Conservation (phyloP, 306 rosid genomes). For the Gynostemma pentaphyllum region DNA sequence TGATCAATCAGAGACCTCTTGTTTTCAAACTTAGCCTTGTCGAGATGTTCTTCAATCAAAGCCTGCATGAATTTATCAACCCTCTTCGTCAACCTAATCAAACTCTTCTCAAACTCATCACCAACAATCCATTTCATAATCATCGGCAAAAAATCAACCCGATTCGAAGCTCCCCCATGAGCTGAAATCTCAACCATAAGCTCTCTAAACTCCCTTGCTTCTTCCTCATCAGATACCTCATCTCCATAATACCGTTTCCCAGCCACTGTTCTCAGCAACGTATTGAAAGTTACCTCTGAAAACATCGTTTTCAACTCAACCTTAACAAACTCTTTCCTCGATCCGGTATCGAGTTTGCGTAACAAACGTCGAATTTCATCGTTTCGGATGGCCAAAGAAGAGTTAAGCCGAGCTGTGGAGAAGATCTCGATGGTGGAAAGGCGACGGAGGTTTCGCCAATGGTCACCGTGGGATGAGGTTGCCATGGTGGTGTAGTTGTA, state of each 20-base stretch:
- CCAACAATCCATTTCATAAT: slow-evolving; percentile 1
- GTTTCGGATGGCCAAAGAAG: slow-evolving; percentile 17
- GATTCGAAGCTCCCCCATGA: slow-evolving; percentile 5
- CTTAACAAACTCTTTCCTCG: slow-evolving; percentile 6
- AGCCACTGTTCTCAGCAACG: slow-evolving; percentile 40
- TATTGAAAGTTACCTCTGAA: slow-evolving; percentile 38
- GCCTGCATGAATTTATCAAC: slow-evolving; percentile 25
- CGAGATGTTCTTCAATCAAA: slow-evolving; percentile 34
- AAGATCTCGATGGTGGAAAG: slow-evolving; percentile 37
- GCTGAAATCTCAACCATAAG: slow-evolving; percentile 18
- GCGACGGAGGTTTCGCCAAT: slow-evolving; percentile 63
- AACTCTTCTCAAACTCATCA: slow-evolving; percentile 8
- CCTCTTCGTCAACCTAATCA: neutral
- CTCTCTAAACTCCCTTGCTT: slow-evolving; percentile 33
- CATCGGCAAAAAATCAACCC: slow-evolving; percentile 12
- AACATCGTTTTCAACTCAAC: slow-evolving; percentile 35
- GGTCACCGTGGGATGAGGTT: slow-evolving; percentile 35
- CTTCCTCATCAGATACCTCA: slow-evolving; percentile 11
- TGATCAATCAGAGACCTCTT: slow-evolving; percentile 34
- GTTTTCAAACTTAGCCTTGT: neutral
- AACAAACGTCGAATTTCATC: slow-evolving; percentile 33
- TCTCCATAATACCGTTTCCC: slow-evolving; percentile 49
- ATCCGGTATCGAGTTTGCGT: slow-evolving; percentile 11
- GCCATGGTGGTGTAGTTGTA: slow-evolving; percentile 23
- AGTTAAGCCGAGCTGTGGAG: slow-evolving; percentile 19